phyloP scores from a whole-genome alignment of 2,329 filamentous ascomycete genomes.

The Aspergillus pseudoglaucus region DNA sequence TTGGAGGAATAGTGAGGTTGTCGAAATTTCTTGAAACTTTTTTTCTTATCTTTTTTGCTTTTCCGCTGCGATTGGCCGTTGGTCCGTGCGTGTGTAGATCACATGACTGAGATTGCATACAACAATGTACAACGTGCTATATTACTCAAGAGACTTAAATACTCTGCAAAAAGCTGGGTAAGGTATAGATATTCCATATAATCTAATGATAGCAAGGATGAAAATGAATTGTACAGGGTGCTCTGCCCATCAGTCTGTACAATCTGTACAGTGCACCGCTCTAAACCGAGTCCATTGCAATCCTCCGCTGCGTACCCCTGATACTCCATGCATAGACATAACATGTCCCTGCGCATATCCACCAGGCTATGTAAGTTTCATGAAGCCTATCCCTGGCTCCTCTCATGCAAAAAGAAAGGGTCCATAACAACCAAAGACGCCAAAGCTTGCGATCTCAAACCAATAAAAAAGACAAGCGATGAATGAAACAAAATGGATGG shows the following conservation, averaged over 20 bases:
- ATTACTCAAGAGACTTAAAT: too few relatives aligned
- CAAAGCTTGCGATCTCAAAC: conserved; percentile 7
- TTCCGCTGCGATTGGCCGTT: conserved; percentile 7
- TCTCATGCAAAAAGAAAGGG: conserved; percentile 12
- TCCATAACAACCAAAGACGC: conserved; percentile 13
- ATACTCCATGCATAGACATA: background rate
- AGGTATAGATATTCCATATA: background rate
- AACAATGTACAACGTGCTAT: background rate
- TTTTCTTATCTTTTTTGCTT: conserved; percentile 4
- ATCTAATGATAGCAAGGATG: background rate
- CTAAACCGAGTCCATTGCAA: too few relatives aligned
- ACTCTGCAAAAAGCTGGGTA: background rate
- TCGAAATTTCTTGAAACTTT: background rate
- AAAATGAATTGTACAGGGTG: too few relatives aligned
- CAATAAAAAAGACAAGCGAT: conserved; percentile 1
- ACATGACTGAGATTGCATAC: background rate
- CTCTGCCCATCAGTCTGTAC: too few relatives aligned
- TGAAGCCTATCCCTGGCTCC: conserved; percentile 1
- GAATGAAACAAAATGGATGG: background rate
- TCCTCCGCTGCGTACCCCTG: background rate
- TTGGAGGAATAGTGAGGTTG: background rate
- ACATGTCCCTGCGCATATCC: background rate
- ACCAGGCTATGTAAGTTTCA: conserved; percentile 10
- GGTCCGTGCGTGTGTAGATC: conserved; percentile 9
- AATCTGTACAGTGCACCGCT: too few relatives aligned